Base-by-base conservation (phyloP, 2,329 filamentous ascomycete species). In the Thermochaetoides dissita region DNA sequence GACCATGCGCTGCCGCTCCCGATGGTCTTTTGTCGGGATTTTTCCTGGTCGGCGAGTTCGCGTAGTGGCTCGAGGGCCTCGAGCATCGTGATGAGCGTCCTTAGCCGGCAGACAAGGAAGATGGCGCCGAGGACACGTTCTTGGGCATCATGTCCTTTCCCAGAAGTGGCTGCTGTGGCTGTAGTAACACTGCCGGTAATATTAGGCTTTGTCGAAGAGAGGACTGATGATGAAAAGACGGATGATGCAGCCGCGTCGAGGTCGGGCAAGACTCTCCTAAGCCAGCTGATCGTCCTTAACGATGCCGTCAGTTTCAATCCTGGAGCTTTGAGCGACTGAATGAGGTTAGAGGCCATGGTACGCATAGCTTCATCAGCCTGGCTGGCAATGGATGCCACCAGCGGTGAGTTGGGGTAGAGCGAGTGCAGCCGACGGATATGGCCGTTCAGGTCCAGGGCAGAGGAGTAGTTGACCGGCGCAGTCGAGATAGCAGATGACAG, bases 281-380 rank as follows among this genome's bases (percentile, higher is more conserved):
- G 69, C 84, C 87, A 95, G 45, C 87, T 85, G 38, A 95, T 79
- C 1, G 86, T 94, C 40, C 93, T 77, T 65, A 98, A 83, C 1
- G 87, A 88, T 9, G 82, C 81, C 24, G 91, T 88, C 4, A 98
- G 72, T 61, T 95, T 94, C 39, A 98, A 71, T 12, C 76, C 76
- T 2, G 84, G 84, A 0, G 75, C 71, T 50, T 86, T 82, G 28
- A 98, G 71, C 8, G 81, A 79, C 8, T 71, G 66, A 44, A 98
- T 81, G 5, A 98, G 74, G 52, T 91, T 87, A 7, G 79, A 77
- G 0, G 86, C 85, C 76, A 96, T 86, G 44, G 83, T 79, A 53
- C 84, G 83, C 72, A 96, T 94, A 33, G 86, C 84, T 41, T 78
- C 77, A 53, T 94, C 86, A 8, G 89, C 84, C 58, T 95, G 85